A percentile compares a stretch with the other conserved stretches of the same genome.
These are phyloP conservation scores for Globisporangium carolinianum DNA, from an alignment of 352 stramenopile species.

Conservation along the genomic window DNA sequence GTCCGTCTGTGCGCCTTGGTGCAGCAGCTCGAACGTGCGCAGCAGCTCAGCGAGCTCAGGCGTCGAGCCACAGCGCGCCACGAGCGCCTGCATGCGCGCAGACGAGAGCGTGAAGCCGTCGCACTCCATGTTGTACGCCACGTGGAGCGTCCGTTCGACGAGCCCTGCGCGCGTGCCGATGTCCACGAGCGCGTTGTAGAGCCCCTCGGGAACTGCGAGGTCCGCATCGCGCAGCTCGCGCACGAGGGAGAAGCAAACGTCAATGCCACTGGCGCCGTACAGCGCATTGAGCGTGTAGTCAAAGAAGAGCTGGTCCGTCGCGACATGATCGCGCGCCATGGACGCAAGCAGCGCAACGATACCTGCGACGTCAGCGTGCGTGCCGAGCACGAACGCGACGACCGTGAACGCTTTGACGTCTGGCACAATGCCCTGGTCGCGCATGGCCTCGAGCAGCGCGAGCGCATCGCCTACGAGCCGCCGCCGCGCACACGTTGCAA, in stretches of 20 bases:
- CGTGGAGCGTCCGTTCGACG: slow-evolving; percentile 57
- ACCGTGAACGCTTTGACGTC: slow-evolving; percentile 68
- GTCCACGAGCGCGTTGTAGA: slow-evolving; percentile 55
- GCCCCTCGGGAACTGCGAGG: slow-evolving; percentile 37
- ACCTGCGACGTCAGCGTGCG: slow-evolving; percentile 40
- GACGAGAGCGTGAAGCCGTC: slow-evolving; percentile 52
- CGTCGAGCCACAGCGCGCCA: slow-evolving; percentile 34
- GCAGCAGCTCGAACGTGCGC: slow-evolving; percentile 57
- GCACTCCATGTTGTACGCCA: slow-evolving; percentile 84
- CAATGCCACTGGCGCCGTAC: slow-evolving; percentile 47
- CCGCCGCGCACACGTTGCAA: slow-evolving; percentile 57
- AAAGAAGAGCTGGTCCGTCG: slow-evolving; percentile 52
- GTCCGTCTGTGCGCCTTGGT: slow-evolving; percentile 31
- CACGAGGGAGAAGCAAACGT: slow-evolving; percentile 68
- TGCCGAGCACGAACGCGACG: slow-evolving; percentile 56
- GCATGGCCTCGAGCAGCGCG: slow-evolving; percentile 51
- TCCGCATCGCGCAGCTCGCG: slow-evolving; percentile 36
- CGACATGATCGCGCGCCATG: slow-evolving; percentile 29
- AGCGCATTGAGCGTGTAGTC: slow-evolving; percentile 54
- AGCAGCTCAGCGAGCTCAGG: slow-evolving; percentile 49
- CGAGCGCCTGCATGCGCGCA: slow-evolving; percentile 40
- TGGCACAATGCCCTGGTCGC: slow-evolving; percentile 24
- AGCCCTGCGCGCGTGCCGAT: slow-evolving; percentile 53
- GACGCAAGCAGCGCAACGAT: slow-evolving; percentile 40
- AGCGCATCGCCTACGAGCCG: slow-evolving; percentile 47